Base-by-base conservation (phyloP, 805 yeast genomes). In the Wickerhamomyces chambardii region DNA sequence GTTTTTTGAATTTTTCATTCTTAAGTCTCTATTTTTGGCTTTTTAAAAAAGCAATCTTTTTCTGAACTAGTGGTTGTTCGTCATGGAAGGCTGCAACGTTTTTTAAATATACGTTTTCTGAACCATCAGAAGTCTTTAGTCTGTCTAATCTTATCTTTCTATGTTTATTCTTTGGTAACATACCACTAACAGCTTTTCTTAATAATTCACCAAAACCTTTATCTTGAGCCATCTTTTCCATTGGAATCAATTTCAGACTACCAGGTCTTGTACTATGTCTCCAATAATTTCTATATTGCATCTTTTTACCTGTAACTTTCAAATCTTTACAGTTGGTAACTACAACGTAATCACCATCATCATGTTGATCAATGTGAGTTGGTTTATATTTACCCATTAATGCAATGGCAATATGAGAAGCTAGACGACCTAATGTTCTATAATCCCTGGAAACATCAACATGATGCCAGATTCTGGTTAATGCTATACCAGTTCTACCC, bases 301-400 rank as follows among this genome's bases (percentile, higher is more conserved):
- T 56, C 57, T 92, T 90, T 41, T 78, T 80, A 43, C 97, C 97
- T 0, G 96, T 78, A n/a, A 82, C 68, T 46, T 78, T 78, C 50
- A 92, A 58, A 44, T 76, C 75, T 39, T 84, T 72, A 52, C 96
- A 87, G 63, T 92, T 94, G 12, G 97, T 84, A 2, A 90, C 96
- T 11, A 92, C 97, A 11, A 92, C 97, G 53, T 89, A 92, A 59
- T 92, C 99, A 12, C 99, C 99, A 44, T 79, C 76, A 61, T 92
- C 99, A 55, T 82, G 52, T 8, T 81, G 70, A 21, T 74, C 75
- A 50, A 87, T 85, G 45, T 63, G 81, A 0, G 86, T 73, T 4
- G 99, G 99, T 66, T 92, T 92, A 64, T 92, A 97, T 58, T 92
- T 92, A n/a, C 99, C 99, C 61, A 84, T 86, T 29, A 92, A 68